Evolutionary conservation across 2,329 filamentous ascomycete species (phyloP).

Genomic region (Trichoderma semiorbis): DNA sequence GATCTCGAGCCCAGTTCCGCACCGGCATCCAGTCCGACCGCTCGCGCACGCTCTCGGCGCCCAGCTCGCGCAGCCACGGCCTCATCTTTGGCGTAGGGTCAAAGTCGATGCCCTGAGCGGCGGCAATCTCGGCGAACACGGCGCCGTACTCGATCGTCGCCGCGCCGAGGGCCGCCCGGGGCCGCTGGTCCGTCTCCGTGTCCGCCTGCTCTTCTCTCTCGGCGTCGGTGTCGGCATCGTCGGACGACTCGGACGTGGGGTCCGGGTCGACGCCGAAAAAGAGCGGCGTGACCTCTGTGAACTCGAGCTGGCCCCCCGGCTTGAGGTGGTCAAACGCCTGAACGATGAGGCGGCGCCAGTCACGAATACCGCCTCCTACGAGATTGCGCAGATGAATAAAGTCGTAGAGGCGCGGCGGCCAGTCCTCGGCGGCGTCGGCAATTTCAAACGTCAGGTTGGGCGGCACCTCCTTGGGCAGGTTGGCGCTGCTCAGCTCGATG

Average conservation of each 20-base stretch:
- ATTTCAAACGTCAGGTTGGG: conserved; percentile 58
- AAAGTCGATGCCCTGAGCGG: conserved; percentile 36
- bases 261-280: conserved; percentile 38
- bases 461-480: conserved; percentile 45
- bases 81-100: conserved; percentile 38
- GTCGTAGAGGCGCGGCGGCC: conserved; percentile 36
- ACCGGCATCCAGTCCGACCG: conserved; percentile 42
- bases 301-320: conserved; percentile 44
- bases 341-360: conserved; percentile 37
- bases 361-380: conserved; percentile 43
- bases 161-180: conserved; percentile 23
- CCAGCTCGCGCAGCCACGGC: conserved; percentile 34
- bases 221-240: not conserved
- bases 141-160: conserved; percentile 36
- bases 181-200: not conserved
- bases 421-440: conserved; percentile 52
- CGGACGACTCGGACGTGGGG: conserved; percentile 18
- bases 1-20: conserved; percentile 39
- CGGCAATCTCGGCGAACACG: conserved; percentile 28
- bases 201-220: not conserved
- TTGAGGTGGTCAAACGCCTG: conserved; percentile 40
- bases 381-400: conserved; percentile 43
- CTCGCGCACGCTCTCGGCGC: conserved; percentile 41
- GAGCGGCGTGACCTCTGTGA: conserved; percentile 40
- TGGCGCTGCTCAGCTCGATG: conserved; percentile 40